Evolutionary conservation across 1,284 basidiomycete species (phyloP).

Genomic region (Polyporus tsugae): DNA sequence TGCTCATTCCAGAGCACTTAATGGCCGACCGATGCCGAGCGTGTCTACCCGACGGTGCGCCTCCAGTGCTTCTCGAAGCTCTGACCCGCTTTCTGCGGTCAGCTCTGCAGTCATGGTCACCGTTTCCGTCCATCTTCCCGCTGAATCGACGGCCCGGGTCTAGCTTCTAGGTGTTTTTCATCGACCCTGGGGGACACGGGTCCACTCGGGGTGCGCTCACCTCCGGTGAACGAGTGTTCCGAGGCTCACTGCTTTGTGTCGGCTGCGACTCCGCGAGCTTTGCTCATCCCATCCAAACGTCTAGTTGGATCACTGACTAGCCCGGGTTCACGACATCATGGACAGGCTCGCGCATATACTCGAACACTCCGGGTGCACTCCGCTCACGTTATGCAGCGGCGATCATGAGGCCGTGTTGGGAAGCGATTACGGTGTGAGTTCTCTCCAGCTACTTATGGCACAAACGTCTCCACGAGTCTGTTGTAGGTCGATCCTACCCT

Average conservation of each 20-base stretch:
- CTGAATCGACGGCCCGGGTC: not conserved
- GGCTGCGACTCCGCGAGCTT: not conserved
- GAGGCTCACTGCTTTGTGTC: not conserved
- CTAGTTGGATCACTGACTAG: not conserved
- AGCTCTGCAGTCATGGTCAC: not conserved
- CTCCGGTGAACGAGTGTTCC: not conserved
- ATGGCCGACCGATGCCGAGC: not conserved
- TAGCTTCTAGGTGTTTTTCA: not conserved
- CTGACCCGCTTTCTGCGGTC: not conserved
- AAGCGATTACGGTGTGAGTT: not conserved
- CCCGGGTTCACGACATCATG: not conserved
- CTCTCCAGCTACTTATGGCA: not conserved
- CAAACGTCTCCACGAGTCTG: not conserved
- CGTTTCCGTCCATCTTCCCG: not conserved
- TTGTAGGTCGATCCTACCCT: not conserved
- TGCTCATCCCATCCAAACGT: not conserved
- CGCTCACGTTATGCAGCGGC: conserved; percentile 1
- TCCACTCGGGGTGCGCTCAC: not conserved
- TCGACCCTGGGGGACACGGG: not conserved
- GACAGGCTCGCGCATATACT: not conserved
- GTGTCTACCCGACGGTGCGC: not conserved
- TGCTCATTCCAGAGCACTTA: not conserved
- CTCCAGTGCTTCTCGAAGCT: not conserved
- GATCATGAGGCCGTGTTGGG: not conserved
- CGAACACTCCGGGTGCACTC: not conserved